phyloP scores from a whole-genome alignment of 768 basidiomycete species.

The Mycena galopus region DNA sequence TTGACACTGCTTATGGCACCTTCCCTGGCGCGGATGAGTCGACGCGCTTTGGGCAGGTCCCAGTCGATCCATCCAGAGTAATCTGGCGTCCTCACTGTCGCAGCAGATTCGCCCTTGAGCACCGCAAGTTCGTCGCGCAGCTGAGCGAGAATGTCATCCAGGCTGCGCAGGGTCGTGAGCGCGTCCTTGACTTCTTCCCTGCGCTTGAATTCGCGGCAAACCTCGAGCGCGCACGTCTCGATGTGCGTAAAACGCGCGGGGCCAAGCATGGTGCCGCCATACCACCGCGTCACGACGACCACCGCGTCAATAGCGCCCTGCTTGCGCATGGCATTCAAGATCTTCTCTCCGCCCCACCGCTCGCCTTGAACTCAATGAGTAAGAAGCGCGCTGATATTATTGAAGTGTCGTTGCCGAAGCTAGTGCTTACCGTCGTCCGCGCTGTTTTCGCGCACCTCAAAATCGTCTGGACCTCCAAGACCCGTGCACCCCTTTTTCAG shows the following conservation, averaged over 20 bases:
- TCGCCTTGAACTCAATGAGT: conserved; percentile 51
- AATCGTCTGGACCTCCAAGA: conserved; percentile 80
- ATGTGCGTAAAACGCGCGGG: conserved; percentile 84
- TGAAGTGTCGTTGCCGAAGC: not conserved
- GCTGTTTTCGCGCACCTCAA: conserved; percentile 71
- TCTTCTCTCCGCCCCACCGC: conserved; percentile 73
- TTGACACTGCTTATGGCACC: conserved; percentile 76
- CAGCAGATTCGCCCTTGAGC: conserved; percentile 25
- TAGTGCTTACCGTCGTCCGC: conserved; percentile 72
- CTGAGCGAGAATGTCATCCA: conserved; percentile 73
- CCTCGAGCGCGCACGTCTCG: conserved; percentile 80
- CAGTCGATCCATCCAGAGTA: conserved; percentile 58
- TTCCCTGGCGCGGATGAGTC: conserved; percentile 78
- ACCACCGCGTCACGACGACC: conserved; percentile 87
- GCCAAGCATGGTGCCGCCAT: conserved; percentile 83
- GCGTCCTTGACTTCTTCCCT: conserved; percentile 77
- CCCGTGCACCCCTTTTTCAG: conserved; percentile 76
- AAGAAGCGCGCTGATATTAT: conserved; percentile 5
- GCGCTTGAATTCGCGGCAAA: conserved; percentile 75
- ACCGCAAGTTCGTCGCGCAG: conserved; percentile 64
- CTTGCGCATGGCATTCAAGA: conserved; percentile 77
- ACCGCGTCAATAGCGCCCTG: conserved; percentile 82
- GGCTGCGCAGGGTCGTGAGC: conserved; percentile 64
- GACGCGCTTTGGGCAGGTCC: conserved; percentile 73
- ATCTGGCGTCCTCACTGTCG: conserved; percentile 50